Percentiles rank a stretch among this genome's conserved stretches.
phyloP scores from a whole-genome alignment of 2,329 filamentous ascomycete genomes.

The Aspergillus quadricinctus region DNA sequence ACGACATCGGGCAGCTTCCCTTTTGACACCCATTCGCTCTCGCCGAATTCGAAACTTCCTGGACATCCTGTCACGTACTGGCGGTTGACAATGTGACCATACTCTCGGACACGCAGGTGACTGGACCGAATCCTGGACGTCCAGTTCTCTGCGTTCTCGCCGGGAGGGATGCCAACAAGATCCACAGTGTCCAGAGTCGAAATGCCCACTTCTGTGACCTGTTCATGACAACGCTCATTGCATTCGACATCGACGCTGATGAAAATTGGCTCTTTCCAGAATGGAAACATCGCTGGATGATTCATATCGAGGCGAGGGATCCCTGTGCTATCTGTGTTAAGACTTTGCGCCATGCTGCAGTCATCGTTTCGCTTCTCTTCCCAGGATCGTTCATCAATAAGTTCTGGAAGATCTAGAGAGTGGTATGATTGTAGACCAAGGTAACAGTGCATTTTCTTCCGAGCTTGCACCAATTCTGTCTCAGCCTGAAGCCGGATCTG shows the following conservation, averaged over 20 bases:
- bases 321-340: neutral
- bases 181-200: constrained; percentile 70
- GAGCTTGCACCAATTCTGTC: constrained; percentile 50
- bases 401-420: constrained; percentile 10
- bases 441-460: constrained; percentile 64
- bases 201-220: constrained; percentile 82
- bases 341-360: constrained; percentile 10
- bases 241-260: constrained; percentile 79
- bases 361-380: constrained; percentile 15
- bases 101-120: constrained; percentile 74
- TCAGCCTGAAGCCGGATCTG: constrained; percentile 49
- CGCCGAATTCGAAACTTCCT: constrained; percentile 67
- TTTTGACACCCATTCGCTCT: constrained; percentile 52
- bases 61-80: constrained; percentile 70
- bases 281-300: constrained; percentile 43
- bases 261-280: constrained; percentile 61
- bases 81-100: constrained; percentile 61
- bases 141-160: constrained; percentile 63
- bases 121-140: constrained; percentile 60
- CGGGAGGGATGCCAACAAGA: constrained; percentile 55
- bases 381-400: constrained; percentile 16
- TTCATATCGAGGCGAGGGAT: constrained; percentile 41
- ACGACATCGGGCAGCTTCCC: constrained; percentile 45
- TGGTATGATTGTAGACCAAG: constrained; percentile 59
- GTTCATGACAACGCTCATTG: constrained; percentile 61